A percentile compares a stretch with the other conserved stretches of the same genome.
Conservation (phyloP, 129 eudicot species). For the Centella asiatica region DNA sequence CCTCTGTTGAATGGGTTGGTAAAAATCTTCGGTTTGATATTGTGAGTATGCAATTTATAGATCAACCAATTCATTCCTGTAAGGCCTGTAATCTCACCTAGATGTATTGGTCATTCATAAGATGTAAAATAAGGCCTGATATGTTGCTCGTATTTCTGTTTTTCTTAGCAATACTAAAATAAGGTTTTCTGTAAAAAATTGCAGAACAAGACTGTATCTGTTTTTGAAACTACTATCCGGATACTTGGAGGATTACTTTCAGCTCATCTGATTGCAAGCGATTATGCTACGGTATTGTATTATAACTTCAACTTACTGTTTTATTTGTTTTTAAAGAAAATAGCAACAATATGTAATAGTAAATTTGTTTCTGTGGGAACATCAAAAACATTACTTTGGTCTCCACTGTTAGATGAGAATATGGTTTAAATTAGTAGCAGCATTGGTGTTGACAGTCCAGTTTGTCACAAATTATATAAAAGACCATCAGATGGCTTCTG, state of each 20-base stretch:
- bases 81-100: too few relatives aligned
- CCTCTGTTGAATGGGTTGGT: constrained; percentile 97
- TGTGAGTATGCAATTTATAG: constrained; percentile 49
- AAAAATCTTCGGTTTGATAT: constrained; percentile 96
- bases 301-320: not conserved
- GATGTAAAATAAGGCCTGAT: not conserved
- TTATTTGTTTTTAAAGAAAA: not conserved
- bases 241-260: constrained; percentile 95
- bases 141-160: not conserved
- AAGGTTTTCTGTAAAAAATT: constrained; percentile 14
- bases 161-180: constrained; percentile 1
- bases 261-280: constrained; percentile 98
- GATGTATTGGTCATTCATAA: not conserved
- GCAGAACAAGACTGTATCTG: constrained; percentile 96
- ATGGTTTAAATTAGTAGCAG: too few relatives aligned
- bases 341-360: not conserved
- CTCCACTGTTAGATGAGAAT: too few relatives aligned
- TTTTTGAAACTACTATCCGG: constrained; percentile 90
- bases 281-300: constrained; percentile 73
- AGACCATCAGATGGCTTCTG: too few relatives aligned
- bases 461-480: too few relatives aligned
- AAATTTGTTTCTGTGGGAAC: too few relatives aligned
- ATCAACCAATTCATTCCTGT: not conserved
- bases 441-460: too few relatives aligned
- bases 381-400: too few relatives aligned